Conservation (phyloP, 1,284 basidiomycete genomes). For the Leccinum fallax region DNA sequence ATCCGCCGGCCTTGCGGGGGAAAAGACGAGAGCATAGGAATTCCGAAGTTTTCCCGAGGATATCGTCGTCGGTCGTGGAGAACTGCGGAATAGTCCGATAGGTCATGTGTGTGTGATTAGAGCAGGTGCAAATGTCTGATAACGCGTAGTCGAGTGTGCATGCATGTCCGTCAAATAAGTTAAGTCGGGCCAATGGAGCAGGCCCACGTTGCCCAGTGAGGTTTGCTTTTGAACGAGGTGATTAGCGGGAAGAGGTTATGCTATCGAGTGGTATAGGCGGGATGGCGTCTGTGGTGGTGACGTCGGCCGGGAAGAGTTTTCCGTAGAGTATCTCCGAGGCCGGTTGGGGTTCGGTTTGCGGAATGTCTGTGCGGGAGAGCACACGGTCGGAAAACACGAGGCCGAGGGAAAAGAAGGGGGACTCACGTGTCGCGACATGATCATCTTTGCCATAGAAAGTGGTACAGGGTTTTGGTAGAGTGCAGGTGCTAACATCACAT, state of each 20-base stretch:
- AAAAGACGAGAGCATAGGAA: conserved; percentile 26
- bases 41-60: conserved; percentile 21
- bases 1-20: conserved; percentile 13
- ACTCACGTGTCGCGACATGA: conserved; percentile 37
- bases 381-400: background rate
- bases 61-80: conserved; percentile 33
- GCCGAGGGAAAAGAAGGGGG: background rate
- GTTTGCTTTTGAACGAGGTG: conserved; percentile 20
- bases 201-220: conserved; percentile 9
- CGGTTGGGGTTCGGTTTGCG: conserved; percentile 35
- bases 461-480: conserved; percentile 37
- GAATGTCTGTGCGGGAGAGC: conserved; percentile 27
- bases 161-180: conserved; percentile 34
- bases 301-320: conserved; percentile 21
- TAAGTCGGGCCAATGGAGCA: conserved; percentile 18
- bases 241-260: conserved; percentile 28
- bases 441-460: conserved; percentile 38
- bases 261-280: conserved; percentile 37
- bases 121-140: conserved; percentile 21
- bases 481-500: conserved; percentile 26
- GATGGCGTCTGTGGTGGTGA: conserved; percentile 37
- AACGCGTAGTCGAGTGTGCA: conserved; percentile 21
- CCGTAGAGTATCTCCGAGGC: conserved; percentile 27
- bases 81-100: conserved; percentile 14
- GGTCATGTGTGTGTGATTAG: conserved; percentile 32